Conservation (phyloP, 768 basidiomycete species). For the Psilocybe tampanensis region DNA sequence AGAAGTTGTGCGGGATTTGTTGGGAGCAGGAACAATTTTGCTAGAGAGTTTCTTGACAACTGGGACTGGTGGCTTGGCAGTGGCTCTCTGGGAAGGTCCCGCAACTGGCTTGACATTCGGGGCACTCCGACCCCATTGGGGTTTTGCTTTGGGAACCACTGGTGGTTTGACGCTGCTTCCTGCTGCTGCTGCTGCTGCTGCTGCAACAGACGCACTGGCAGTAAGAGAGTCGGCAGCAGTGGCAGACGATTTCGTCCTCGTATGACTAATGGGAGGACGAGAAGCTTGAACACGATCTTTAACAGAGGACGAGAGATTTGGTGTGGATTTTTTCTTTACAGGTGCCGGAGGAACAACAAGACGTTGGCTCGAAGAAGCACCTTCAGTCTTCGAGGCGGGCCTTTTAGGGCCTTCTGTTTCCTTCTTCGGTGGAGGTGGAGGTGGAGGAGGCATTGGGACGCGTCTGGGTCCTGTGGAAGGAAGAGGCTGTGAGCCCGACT, state of each 20-base stretch:
- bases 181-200: not conserved
- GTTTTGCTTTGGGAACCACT: slow-evolving; percentile 10
- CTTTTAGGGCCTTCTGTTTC: slow-evolving; percentile 16
- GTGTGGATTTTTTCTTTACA: slow-evolving; percentile 17
- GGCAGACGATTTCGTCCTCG: slow-evolving; percentile 5
- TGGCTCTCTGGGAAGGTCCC: slow-evolving; percentile 12
- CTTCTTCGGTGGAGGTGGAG: slow-evolving; percentile 18
- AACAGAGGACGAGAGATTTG: slow-evolving; percentile 8
- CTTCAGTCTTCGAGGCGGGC: slow-evolving; percentile 17
- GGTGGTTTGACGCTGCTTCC: slow-evolving; percentile 1
- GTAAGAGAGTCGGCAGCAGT: not conserved
- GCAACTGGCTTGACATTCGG: slow-evolving; percentile 13
- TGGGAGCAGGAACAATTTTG: not conserved
- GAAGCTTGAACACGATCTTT: slow-evolving; percentile 11
- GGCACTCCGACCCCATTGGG: slow-evolving; percentile 24
- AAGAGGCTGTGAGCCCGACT: slow-evolving; percentile 8
- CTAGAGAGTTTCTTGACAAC: slow-evolving; percentile 23
- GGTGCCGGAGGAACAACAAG: slow-evolving; percentile 16
- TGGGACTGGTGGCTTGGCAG: slow-evolving; percentile 6
- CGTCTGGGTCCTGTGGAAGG: slow-evolving; percentile 26
- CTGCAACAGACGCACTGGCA: not conserved
- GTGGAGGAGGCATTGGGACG: slow-evolving; percentile 25
- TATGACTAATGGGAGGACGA: not conserved
- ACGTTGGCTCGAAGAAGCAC: slow-evolving; percentile 9
- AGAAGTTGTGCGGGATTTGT: slow-evolving; percentile 1